Evolutionary conservation across 768 basidiomycete genomes (phyloP).

Genomic region (Suillus lakei): DNA sequence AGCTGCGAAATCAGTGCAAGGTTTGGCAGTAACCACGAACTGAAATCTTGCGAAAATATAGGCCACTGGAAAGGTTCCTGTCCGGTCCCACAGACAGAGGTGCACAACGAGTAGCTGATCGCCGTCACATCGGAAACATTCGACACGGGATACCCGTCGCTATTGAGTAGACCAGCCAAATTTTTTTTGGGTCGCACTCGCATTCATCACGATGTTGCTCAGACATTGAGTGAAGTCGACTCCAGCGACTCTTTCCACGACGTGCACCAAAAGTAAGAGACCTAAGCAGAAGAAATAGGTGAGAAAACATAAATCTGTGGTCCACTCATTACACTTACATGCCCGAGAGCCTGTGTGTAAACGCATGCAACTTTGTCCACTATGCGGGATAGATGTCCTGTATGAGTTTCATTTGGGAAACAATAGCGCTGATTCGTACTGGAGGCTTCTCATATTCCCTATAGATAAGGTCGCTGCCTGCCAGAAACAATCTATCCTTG

Average conservation of each 20-base stretch:
- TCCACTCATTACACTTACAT: not conserved
- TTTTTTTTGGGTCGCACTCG: not conserved
- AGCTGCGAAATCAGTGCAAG: conserved; percentile 53
- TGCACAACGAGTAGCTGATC: conserved; percentile 16
- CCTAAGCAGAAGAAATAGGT: not conserved
- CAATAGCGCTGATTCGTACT: too few species aligned
- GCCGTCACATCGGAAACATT: conserved; percentile 14
- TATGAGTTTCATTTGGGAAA: not conserved
- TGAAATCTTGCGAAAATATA: conserved; percentile 39
- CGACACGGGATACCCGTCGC: not conserved
- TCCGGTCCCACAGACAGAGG: conserved; percentile 10
- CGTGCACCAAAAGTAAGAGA: not conserved
- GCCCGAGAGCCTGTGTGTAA: not conserved
- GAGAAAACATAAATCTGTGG: not conserved
- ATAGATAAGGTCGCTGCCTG: too few species aligned
- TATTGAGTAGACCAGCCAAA: conserved; percentile 9
- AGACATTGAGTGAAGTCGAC: not conserved
- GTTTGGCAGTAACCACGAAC: conserved; percentile 53
- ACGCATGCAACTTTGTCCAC: not conserved
- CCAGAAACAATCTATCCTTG: too few species aligned
- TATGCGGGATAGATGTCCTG: not conserved
- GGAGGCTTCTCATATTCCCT: not conserved
- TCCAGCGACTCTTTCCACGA: not conserved
- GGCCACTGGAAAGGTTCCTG: conserved; percentile 22
- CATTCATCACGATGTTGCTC: not conserved